These are phyloP conservation scores for Leccinellum luteum DNA, from an alignment of 768 basidiomycete species.

Conservation along the genomic window DNA sequence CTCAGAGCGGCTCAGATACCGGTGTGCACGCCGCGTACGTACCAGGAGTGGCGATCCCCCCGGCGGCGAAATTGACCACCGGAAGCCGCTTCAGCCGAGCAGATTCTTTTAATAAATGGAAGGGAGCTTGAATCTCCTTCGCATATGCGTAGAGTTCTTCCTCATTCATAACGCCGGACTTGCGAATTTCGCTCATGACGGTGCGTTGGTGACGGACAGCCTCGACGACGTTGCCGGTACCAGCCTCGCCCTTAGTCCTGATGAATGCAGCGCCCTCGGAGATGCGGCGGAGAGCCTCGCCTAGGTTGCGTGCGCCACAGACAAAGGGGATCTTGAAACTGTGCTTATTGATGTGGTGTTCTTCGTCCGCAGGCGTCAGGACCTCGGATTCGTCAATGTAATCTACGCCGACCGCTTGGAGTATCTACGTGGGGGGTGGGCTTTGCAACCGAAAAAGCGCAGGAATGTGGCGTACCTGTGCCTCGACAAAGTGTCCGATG, in stretches of 20 bases:
- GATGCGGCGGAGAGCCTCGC: constrained; percentile 94
- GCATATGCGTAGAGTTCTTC: constrained; percentile 94
- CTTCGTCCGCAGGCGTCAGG: constrained; percentile 92
- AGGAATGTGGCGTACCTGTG: constrained; percentile 56
- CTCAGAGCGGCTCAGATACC: background rate
- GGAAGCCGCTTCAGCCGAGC: constrained; percentile 91
- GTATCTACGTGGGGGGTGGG: constrained; percentile 53
- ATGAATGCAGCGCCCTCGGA: constrained; percentile 98
- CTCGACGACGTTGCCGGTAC: constrained; percentile 88
- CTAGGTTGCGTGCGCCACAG: constrained; percentile 92
- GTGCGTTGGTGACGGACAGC: constrained; percentile 91
- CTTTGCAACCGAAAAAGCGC: background rate
- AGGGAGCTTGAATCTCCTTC: constrained; percentile 90
- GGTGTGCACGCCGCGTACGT: constrained; percentile 16
- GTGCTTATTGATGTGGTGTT: constrained; percentile 97
- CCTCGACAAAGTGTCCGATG: constrained; percentile 97
- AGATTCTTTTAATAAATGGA: constrained; percentile 93
- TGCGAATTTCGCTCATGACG: constrained; percentile 81
- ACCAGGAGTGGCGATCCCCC: constrained; percentile 92
- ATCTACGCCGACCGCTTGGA: constrained; percentile 92
- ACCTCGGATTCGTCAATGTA: constrained; percentile 97
- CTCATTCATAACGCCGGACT: constrained; percentile 84
- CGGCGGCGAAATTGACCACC: constrained; percentile 96
- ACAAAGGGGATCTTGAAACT: constrained; percentile 94
- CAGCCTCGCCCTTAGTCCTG: constrained; percentile 94